phyloP scores from a whole-genome alignment of 768 basidiomycete genomes.

The Boletus rubroflammeus region DNA sequence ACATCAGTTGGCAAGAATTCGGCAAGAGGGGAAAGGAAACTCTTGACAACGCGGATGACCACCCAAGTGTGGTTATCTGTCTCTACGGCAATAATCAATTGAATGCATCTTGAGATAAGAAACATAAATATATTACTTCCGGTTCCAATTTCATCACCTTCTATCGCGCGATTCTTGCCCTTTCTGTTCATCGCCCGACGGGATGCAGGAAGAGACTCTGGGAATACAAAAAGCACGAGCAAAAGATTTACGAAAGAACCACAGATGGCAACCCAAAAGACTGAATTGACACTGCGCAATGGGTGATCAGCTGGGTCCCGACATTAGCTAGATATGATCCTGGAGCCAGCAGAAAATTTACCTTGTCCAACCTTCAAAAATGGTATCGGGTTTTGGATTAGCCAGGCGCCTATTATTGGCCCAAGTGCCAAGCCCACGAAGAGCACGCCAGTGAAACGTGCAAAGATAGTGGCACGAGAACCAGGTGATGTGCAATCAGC shows the following conservation, averaged over 20 bases:
- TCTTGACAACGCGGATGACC: slow-evolving; percentile 31
- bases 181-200: slow-evolving; percentile 27
- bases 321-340: slow-evolving; percentile 6
- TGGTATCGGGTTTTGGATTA: slow-evolving; percentile 44
- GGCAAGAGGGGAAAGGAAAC: slow-evolving; percentile 60
- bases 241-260: slow-evolving; percentile 49
- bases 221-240: slow-evolving; percentile 57
- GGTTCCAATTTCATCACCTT: slow-evolving; percentile 2
- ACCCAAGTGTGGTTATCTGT: slow-evolving; percentile 7
- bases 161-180: slow-evolving; percentile 28
- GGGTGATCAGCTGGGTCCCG: slow-evolving; percentile 27
- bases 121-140: slow-evolving; percentile 9
- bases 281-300: slow-evolving; percentile 40
- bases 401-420: slow-evolving; percentile 60
- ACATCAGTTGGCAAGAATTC: slow-evolving; percentile 62
- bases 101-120: not conserved
- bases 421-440: slow-evolving; percentile 77
- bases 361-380: slow-evolving; percentile 28
- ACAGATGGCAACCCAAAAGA: slow-evolving; percentile 52
- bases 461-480: slow-evolving; percentile 68
- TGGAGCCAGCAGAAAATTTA: slow-evolving; percentile 8
- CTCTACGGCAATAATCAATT: not conserved
- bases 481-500: slow-evolving; percentile 82
- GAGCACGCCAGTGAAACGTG: slow-evolving; percentile 68
- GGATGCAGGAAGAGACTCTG: slow-evolving; percentile 47